These are phyloP conservation scores for Macroventuria anomochaeta DNA, from an alignment of 2,329 filamentous ascomycete species.

Conservation along the genomic window DNA sequence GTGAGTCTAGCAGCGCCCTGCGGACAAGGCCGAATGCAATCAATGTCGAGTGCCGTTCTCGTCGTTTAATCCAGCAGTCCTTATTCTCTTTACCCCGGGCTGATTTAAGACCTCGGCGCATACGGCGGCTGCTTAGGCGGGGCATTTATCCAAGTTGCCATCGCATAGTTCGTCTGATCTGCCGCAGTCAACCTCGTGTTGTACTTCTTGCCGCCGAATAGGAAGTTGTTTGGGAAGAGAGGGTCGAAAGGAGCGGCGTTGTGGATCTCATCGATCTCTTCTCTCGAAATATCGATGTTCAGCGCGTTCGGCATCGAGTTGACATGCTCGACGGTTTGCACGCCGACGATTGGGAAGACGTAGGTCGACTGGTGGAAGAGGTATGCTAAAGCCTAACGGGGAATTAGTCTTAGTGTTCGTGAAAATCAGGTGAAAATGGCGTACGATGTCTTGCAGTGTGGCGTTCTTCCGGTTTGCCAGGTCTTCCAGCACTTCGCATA, in stretches of 20 bases:
- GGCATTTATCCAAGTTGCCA: slow-evolving; percentile 19
- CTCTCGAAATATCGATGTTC: slow-evolving; percentile 61
- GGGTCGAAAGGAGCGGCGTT: slow-evolving; percentile 35
- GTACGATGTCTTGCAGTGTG: slow-evolving; percentile 56
- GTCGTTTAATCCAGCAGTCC: too few species aligned
- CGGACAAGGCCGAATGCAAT: too few species aligned
- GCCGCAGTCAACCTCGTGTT: slow-evolving; percentile 5
- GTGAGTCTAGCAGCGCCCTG: too few species aligned
- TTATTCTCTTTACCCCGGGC: too few species aligned
- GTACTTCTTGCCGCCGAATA: slow-evolving; percentile 3
- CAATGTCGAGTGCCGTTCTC: too few species aligned
- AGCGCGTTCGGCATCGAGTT: slow-evolving; percentile 73
- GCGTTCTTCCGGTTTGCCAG: slow-evolving; percentile 63
- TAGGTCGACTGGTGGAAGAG: slow-evolving; percentile 57
- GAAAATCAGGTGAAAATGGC: slow-evolving; percentile 53
- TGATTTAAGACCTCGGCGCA: neutral
- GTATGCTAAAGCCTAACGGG: slow-evolving; percentile 19
- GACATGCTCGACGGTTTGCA: slow-evolving; percentile 71
- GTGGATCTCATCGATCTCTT: slow-evolving; percentile 72
- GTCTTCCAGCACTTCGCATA: slow-evolving; percentile 64
- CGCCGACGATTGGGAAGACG: slow-evolving; percentile 77
- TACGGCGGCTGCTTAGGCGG: slow-evolving; percentile 8
- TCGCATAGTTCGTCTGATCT: slow-evolving; percentile 13
- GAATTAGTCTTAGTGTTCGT: neutral
- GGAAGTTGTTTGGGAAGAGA: slow-evolving; percentile 28